These are phyloP conservation scores for Phytophthora megakarya DNA, from an alignment of 352 stramenopile genomes.

Conservation along the genomic window DNA sequence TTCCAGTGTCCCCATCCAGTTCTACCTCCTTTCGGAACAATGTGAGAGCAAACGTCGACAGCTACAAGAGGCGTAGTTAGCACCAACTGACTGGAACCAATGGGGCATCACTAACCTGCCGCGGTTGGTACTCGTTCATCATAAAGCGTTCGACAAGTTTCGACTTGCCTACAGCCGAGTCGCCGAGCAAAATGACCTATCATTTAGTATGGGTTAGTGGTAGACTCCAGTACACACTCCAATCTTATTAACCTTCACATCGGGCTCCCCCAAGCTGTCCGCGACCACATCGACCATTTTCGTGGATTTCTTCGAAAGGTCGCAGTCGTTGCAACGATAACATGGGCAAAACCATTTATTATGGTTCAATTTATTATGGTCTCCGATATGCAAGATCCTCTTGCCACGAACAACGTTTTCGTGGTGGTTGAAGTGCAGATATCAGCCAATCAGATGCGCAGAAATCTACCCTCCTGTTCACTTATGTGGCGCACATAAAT, in stretches of 20 bases:
- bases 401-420: too few species aligned
- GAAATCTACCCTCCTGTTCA: too few species aligned
- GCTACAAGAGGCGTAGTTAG: slow-evolving; percentile 33
- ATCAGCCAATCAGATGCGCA: too few species aligned
- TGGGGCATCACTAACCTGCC: slow-evolving; percentile 48
- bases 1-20: slow-evolving; percentile 62
- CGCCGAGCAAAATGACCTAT: slow-evolving; percentile 93
- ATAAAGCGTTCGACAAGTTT: slow-evolving; percentile 96
- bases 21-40: slow-evolving; percentile 93
- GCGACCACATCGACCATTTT: slow-evolving; percentile 39
- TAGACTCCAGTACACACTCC: background rate
- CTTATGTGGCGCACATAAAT: slow-evolving; percentile 16
- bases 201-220: background rate
- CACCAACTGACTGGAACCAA: background rate
- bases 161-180: slow-evolving; percentile 95
- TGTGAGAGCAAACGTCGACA: slow-evolving; percentile 96
- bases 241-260: slow-evolving; percentile 51
- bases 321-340: slow-evolving; percentile 90
- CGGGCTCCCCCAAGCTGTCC: slow-evolving; percentile 61
- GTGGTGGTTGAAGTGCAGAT: too few species aligned
- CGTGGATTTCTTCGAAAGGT: slow-evolving; percentile 77
- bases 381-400: too few species aligned
- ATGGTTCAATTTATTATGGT: too few species aligned
- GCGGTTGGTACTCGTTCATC: slow-evolving; percentile 95
- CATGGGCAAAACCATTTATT: too few species aligned